Evolutionary conservation across 1,284 basidiomycete species (phyloP), one percentile per base, ranked within the genome.

Genomic region (Pseudozyma hubeiensis): DNA sequence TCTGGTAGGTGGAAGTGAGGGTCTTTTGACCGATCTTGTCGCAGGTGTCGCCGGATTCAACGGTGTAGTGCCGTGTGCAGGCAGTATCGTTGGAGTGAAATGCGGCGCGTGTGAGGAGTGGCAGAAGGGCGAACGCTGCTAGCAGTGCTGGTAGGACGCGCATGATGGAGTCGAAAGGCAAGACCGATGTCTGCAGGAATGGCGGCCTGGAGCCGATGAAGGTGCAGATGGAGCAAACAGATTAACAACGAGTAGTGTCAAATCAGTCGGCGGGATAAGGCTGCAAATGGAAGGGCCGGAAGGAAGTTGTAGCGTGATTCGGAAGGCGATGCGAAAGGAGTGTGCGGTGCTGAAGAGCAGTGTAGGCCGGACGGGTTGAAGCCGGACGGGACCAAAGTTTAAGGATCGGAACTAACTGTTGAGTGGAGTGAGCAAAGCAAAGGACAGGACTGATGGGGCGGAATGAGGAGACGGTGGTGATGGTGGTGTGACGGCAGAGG

Each of bases 1-100:
- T 88, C 84, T 92, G 91, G 85, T 90, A 92, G 88, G 91, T 91
- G 31, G 91, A 91, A 61, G 88, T 90, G 53, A 88, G 87, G 46
- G 91, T 82, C 17, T 88, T 87, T 39, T 88, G 88, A 62, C 90
- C 91, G 82, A 92, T 91, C 70, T 81, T 80, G 85, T 92, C 90
- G 79, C 91, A 92, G 56, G 86, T 87, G 78, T 92, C 91, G 55
- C 89, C 89, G 1, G 78, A 78, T 72, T 88, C 76, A 52, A 91
- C 87, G 62, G 87, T 89, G 86, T 92, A 91, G 8, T 77, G 79
- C 63, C 90, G 89, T 16, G 86, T 82, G 84, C 91, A 92, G n/a
- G 83, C 79, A 51, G 85, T 81, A 41, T 61, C 45, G 53, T 67
- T 75, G 57, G 77, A 75, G 51, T 74, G 63, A 51, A 72, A 78